Conservation (phyloP, 2,329 filamentous ascomycete species). For the Penicillium capsulatum region DNA sequence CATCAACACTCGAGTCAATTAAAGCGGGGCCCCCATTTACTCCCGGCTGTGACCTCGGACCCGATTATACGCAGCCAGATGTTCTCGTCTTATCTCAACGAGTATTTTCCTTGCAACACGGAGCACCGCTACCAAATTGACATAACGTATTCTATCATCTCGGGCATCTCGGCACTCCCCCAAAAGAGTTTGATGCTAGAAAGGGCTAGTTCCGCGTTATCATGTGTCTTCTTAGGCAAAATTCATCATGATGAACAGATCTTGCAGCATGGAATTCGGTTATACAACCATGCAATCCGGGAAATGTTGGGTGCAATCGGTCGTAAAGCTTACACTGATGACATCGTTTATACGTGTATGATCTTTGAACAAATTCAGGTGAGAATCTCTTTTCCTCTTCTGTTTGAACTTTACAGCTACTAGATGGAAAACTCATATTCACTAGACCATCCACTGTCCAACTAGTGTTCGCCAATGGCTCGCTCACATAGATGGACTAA, state of each 20-base stretch:
- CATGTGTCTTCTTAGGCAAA: conserved; percentile 7
- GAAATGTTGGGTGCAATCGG: conserved; percentile 2
- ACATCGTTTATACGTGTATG: conserved; percentile 3
- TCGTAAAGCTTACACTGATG: conserved; percentile 3
- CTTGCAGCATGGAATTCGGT: conserved; percentile 4
- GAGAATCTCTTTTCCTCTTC: not conserved
- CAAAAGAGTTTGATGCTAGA: conserved; percentile 3
- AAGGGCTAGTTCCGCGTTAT: conserved; percentile 1
- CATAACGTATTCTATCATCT: not conserved
- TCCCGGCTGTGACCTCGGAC: not conserved
- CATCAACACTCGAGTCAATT: too few species aligned
- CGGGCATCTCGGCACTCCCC: not conserved
- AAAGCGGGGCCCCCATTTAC: too few species aligned
- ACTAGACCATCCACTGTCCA: not conserved
- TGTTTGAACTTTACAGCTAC: not conserved
- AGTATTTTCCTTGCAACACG: not conserved
- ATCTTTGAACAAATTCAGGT: conserved; percentile 6
- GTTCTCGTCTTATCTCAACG: not conserved
- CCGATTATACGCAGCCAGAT: not conserved
- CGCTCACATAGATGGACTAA: not conserved
- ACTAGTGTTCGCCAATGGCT: not conserved
- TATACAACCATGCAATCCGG: conserved; percentile 7
- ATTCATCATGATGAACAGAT: conserved; percentile 7
- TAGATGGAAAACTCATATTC: not conserved
- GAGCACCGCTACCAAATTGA: not conserved